These are phyloP conservation scores for Pseudohalonectria lignicola DNA, from an alignment of 2,329 filamentous ascomycete species.

Conservation along the genomic window DNA sequence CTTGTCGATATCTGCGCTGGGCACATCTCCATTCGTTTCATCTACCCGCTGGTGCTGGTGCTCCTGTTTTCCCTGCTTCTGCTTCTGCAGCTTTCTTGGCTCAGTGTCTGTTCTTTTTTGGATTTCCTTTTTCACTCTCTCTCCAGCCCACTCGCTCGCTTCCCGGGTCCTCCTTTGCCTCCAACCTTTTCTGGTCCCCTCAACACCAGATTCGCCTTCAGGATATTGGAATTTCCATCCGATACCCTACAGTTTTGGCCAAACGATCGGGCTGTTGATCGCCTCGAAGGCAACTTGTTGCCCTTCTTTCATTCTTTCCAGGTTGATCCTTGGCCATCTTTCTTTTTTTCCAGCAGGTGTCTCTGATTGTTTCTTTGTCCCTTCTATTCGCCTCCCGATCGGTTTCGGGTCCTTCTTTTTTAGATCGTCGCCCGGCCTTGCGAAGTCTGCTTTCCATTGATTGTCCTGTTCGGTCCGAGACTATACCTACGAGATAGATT, in stretches of 20 bases:
- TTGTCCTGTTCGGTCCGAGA: too few relatives aligned
- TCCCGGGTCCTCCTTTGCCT: constrained; percentile 5
- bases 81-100: constrained; percentile 9
- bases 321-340: constrained; percentile 48
- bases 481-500: too few relatives aligned
- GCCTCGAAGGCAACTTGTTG: too few relatives aligned
- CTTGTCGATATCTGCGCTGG: neutral
- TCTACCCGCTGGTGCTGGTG: constrained; percentile 10
- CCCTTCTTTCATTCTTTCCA: constrained; percentile 33
- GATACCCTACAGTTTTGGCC: too few relatives aligned
- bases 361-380: constrained; percentile 13
- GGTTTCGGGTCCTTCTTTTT: constrained; percentile 9
- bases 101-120: constrained; percentile 5
- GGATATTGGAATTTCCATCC: too few relatives aligned
- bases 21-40: constrained; percentile 13
- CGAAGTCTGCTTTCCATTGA: neutral
- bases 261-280: too few relatives aligned
- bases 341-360: constrained; percentile 15
- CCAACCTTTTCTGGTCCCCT: constrained; percentile 5
- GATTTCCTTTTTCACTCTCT: constrained; percentile 6
- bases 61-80: constrained; percentile 3
- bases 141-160: constrained; percentile 6
- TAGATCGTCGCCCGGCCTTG: neutral
- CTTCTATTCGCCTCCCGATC: constrained; percentile 5
- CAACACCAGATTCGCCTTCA: too few relatives aligned